phyloP scores from a whole-genome alignment of 1,139 yeast species.

The Saccharomycopsis crataegensis region DNA sequence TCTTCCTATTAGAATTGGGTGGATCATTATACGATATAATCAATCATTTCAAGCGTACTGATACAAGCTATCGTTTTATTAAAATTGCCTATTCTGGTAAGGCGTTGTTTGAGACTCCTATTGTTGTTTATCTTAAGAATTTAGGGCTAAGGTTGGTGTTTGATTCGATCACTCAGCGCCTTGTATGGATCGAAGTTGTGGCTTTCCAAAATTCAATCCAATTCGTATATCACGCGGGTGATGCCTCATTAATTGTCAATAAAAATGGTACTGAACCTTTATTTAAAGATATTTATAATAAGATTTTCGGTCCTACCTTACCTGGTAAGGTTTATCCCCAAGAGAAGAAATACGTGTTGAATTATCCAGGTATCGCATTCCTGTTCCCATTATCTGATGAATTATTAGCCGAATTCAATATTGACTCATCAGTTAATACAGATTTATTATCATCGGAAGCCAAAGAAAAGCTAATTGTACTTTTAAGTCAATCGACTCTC shows the following conservation, averaged over 20 bases:
- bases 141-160: conserved; percentile 33
- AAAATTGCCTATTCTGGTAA: conserved; percentile 29
- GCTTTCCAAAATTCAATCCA: conserved; percentile 23
- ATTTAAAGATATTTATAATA: conserved; percentile 44
- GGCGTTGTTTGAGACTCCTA: conserved; percentile 23
- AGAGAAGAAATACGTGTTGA: conserved; percentile 9
- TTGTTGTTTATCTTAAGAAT: conserved; percentile 23
- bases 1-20: conserved; percentile 5
- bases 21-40: conserved; percentile 19
- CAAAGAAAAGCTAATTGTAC: conserved; percentile 7
- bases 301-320: conserved; percentile 56
- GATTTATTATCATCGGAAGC: neutral
- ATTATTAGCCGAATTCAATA: neutral
- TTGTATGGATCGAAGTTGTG: conserved; percentile 41
- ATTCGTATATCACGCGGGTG: conserved; percentile 20
- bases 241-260: conserved; percentile 33
- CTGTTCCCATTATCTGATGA: conserved; percentile 5
- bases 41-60: conserved; percentile 23
- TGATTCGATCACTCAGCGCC: conserved; percentile 34
- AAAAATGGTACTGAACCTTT: conserved; percentile 26
- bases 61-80: conserved; percentile 3
- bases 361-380: conserved; percentile 17
- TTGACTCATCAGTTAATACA: neutral
- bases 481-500: neutral
- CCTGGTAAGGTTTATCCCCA: conserved; percentile 35